phyloP scores from a whole-genome alignment of 148 eudicot species.

The Rhododendron simsii region DNA sequence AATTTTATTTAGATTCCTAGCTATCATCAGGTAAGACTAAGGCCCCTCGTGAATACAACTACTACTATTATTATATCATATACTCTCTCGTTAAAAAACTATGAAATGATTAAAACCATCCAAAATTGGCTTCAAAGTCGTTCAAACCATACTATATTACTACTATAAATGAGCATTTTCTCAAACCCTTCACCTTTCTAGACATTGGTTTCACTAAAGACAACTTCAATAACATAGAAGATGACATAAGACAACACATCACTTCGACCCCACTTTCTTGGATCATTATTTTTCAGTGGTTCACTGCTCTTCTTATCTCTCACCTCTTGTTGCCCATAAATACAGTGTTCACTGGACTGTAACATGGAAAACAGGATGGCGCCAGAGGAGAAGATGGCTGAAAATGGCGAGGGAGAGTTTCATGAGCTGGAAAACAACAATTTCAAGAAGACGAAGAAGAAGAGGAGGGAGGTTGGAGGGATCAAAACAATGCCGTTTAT shows the following conservation, averaged over 20 bases:
- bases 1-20: not conserved
- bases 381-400: not conserved
- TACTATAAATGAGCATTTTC: not conserved
- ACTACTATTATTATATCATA: not conserved
- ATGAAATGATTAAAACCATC: not conserved
- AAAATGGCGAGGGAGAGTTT: conserved; percentile 14
- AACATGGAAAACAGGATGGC: not conserved
- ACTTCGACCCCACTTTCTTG: not conserved
- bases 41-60: not conserved
- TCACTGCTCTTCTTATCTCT: not conserved
- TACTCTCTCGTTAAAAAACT: not conserved
- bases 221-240: not conserved
- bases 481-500: conserved; percentile 80
- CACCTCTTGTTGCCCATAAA: not conserved
- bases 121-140: not conserved
- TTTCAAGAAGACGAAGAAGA: conserved; percentile 14
- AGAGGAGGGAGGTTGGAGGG: conserved; percentile 42
- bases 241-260: conserved; percentile 2
- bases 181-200: not conserved
- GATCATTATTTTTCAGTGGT: not conserved
- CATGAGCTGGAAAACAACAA: conserved; percentile 19
- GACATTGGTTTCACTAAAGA: not conserved
- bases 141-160: not conserved
- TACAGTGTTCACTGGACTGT: not conserved
- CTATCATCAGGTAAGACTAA: not conserved